Conservation (phyloP, 2,329 filamentous ascomycete genomes). For the Cryphonectria radicalis region DNA sequence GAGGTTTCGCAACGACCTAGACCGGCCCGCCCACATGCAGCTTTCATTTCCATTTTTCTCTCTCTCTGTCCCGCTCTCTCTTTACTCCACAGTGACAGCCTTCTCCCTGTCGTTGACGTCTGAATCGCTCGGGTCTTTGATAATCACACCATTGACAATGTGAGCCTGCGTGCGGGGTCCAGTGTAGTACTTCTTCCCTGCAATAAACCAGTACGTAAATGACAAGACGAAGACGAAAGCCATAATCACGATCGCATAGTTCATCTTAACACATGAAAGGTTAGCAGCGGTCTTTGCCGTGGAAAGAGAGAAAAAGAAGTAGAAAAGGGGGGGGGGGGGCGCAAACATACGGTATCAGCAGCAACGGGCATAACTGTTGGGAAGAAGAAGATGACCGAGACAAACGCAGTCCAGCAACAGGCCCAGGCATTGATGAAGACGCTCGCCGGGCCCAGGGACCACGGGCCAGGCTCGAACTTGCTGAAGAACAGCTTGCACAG, state of each 20-base stretch:
- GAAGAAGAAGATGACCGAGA: slow-evolving; percentile 57
- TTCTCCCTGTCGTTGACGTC: slow-evolving; percentile 31
- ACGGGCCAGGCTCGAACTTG: slow-evolving; percentile 56
- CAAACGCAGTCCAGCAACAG: slow-evolving; percentile 56
- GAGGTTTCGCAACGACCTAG: background rate
- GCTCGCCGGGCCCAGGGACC: slow-evolving; percentile 51
- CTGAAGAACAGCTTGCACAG: slow-evolving; percentile 54
- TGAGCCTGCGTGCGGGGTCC: slow-evolving; percentile 45
- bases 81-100: slow-evolving; percentile 18
- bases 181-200: slow-evolving; percentile 52
- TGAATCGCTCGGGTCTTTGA: slow-evolving; percentile 31
- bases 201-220: slow-evolving; percentile 49
- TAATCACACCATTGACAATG: slow-evolving; percentile 34
- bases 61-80: background rate
- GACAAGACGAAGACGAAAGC: slow-evolving; percentile 50
- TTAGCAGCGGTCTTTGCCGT: background rate
- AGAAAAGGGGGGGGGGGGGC: background rate
- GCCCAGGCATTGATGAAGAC: slow-evolving; percentile 51
- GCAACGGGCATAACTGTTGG: slow-evolving; percentile 53
- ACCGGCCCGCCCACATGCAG: background rate
- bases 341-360: slow-evolving; percentile 46
- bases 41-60: background rate
- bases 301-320: background rate
- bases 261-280: slow-evolving; percentile 48
- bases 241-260: slow-evolving; percentile 58